Conservation (phyloP, 345 rosid genomes). For the Combretum micranthum region DNA sequence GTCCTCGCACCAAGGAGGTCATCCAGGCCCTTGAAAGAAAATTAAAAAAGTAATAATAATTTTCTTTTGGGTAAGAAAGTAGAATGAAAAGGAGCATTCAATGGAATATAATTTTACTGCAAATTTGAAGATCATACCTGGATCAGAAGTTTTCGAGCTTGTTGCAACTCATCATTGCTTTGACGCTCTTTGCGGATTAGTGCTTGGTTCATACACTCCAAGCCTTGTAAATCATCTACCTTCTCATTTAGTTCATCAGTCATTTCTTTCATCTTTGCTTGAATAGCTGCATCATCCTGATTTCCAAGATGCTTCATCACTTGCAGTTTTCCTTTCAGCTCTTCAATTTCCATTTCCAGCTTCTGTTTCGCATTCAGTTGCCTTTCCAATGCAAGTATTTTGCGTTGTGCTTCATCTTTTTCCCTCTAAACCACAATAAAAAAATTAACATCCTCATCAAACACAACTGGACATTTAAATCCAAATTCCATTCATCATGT, state of each 20-base stretch:
- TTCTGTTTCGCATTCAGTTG: conserved; percentile 67
- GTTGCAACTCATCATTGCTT: conserved; percentile 52
- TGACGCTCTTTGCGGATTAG: conserved; percentile 42
- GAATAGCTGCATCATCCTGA: conserved; percentile 58
- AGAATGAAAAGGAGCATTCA: too few species aligned
- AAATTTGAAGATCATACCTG: conserved; percentile 14
- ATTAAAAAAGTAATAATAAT: conserved; percentile 1
- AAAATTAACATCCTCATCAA: conserved; percentile 1
- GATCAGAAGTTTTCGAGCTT: conserved; percentile 37
- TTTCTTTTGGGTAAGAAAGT: neutral
- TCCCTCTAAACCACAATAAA: conserved; percentile 50
- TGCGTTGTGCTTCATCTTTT: conserved; percentile 55
- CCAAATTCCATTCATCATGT: neutral
- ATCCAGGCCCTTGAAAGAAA: conserved; percentile 39
- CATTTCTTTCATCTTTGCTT: conserved; percentile 66
- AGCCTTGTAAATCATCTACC: conserved; percentile 28
- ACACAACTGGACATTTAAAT: neutral
- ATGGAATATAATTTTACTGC: neutral
- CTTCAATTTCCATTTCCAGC: conserved; percentile 82
- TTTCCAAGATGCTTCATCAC: conserved; percentile 80
- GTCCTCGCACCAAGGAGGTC: conserved; percentile 26
- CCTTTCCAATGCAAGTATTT: conserved; percentile 59
- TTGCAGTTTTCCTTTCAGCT: conserved; percentile 66
- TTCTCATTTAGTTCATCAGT: conserved; percentile 47
- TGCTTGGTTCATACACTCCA: conserved; percentile 24